Base-by-base conservation (phyloP, 1,139 yeast genomes). In the Tardiomyces digboiensis region DNA sequence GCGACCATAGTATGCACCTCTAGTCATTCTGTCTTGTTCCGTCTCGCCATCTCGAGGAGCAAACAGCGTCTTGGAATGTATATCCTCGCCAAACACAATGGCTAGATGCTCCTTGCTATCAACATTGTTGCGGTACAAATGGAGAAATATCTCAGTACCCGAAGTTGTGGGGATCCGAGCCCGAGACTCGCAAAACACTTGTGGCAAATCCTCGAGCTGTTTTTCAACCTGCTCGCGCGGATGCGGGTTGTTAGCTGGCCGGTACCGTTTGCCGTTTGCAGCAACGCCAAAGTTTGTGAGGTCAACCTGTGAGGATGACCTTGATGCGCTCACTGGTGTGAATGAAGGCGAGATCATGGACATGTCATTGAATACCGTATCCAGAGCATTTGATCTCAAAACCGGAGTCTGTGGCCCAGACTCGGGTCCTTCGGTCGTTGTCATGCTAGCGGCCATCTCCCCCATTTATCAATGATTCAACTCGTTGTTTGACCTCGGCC, bases 51-150 rank as follows among this genome's bases (percentile, higher is more conserved):
- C 68, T 42, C 87, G 69, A 42, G 66, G 65, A 38, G 70, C 74
- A 64, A 78, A 91, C 44, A 93, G 69, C 2, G 89, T 70, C 59
- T 75, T 72, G 3, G 96, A 86, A 52, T 95, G 72, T 42, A 93
- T 80, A 54, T 84, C 84, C 58, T 87, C 95, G 8, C 98, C 97
- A 66, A 91, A 91, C 2, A 91, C 98, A 49, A 93, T 91, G 8
- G 98, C 98, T 56, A 93, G 70, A 65, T 93, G 99, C 64, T 93
- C 99, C 64, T 93, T 93, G 47, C 78, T 72, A 65, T 93, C 99
- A 46, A 82, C 67, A 58, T 87, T 79, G 60, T 91, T 91, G 45
- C 83, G 75, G 65, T 91, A 93, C 42, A 93, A 65, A 65, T 93
- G 98, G 46, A 93, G 69, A 55, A 88, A 93, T 44, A 89, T 87